phyloP scores from a whole-genome alignment of 2,329 filamentous ascomycete genomes.

The Claviceps sp. region DNA sequence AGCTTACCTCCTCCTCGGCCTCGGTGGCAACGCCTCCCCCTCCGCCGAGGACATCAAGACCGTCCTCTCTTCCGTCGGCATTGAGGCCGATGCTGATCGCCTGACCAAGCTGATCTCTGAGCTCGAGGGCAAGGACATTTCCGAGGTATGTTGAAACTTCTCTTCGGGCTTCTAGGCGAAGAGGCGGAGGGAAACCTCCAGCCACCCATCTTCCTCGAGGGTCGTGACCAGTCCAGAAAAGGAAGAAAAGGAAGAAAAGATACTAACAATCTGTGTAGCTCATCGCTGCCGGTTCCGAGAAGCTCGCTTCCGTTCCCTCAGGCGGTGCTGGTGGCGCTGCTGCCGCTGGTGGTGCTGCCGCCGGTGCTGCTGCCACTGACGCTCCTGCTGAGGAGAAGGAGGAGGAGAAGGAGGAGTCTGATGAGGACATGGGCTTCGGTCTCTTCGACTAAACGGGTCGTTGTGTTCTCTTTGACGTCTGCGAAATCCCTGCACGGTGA shows the following conservation, averaged over 20 bases:
- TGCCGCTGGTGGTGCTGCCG: conserved; percentile 52
- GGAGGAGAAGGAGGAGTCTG: conserved; percentile 72
- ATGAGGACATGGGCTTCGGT: conserved; percentile 67
- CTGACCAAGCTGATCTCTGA: conserved; percentile 77
- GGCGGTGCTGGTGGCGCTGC: conserved; percentile 68
- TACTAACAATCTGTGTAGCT: conserved; percentile 42
- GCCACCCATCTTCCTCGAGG: no score
- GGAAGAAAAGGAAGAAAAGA: not conserved
- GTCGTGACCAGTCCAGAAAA: not conserved
- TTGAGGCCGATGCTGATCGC: conserved; percentile 83
- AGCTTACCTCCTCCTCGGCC: conserved; percentile 92
- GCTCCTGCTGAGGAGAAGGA: conserved; percentile 48
- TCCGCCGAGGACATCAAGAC: conserved; percentile 74
- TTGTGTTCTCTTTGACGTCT: conserved; percentile 8
- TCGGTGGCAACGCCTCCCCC: conserved; percentile 84
- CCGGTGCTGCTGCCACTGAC: conserved; percentile 48
- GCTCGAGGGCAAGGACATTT: conserved; percentile 84
- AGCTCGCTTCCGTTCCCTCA: conserved; percentile 95
- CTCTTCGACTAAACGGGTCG: conserved; percentile 55
- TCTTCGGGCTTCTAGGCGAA: no score
- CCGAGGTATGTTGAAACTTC: conserved; percentile 54
- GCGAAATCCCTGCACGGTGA: conserved; percentile 12
- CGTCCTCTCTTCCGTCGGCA: conserved; percentile 86
- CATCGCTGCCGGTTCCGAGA: conserved; percentile 76
- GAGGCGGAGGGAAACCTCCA: not conserved